Evolutionary conservation across 352 stramenopile genomes (phyloP), one percentile per base, ranked within the genome.

Genomic region (Phytophthora pini): DNA sequence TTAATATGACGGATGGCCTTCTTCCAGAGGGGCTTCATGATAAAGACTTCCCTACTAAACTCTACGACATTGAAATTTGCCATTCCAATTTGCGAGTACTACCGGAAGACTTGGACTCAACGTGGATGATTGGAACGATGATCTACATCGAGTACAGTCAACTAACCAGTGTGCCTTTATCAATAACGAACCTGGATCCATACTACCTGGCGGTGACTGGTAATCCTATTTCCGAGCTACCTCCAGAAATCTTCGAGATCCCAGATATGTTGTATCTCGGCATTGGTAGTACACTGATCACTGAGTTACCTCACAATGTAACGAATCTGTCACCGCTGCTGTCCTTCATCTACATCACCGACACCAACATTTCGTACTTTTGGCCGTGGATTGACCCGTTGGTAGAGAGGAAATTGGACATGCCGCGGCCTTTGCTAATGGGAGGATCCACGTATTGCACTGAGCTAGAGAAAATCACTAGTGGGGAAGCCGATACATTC

Each of bases 11-110:
- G 0, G 63, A 76, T 52, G 61, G 45, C 17, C 29, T 45, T 4
- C 31, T 88, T 2, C 77, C 79, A 6, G 31, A 38, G 0, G 79
- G 76, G 1, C 20, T 88, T 38, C 29, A 79, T 8, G 70, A 60
- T 20, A 27, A 13, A n/a, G 57, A 65, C 45, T 59, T 65, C 22
- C 57, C 57, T 12, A 24, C 13, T 2, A 65, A 52, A 20, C n/a
- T 73, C 69, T 52, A 62, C 32, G n/a, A 86, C 32, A 43, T 87
- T 34, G 68, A 84, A 41, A 68, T 87, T 34, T 68, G 48, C 4
- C 58, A 71, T 13, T 76, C 73, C 9, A 87, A 84, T 44, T 54
- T 81, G 2, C 53, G 55, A 0, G 39, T 47, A 15, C 24, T 87
- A 9, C 70, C 80, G 0, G 61, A 71, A 11, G 53, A 79, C 52